Conservation (phyloP, 805 yeast genomes). For the Schwanniomyces pseudopolymorphus region DNA sequence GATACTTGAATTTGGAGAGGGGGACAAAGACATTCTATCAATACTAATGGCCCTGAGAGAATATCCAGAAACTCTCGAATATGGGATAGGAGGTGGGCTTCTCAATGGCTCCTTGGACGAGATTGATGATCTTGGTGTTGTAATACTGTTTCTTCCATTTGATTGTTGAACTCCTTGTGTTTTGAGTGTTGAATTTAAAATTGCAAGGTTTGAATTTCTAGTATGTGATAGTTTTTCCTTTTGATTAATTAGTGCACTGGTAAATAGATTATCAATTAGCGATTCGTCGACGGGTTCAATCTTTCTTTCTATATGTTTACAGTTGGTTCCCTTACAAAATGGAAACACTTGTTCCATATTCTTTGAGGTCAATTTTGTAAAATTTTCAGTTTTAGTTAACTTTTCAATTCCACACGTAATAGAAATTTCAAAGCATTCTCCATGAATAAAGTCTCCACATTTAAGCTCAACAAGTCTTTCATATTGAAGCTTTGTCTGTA, state of each 20-base stretch:
- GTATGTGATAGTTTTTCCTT: slow-evolving; percentile 1
- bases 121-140: not conserved
- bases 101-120: not conserved
- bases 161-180: not conserved
- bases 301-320: not conserved
- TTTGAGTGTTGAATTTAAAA: slow-evolving; percentile 7
- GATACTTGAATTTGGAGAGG: slow-evolving; percentile 20
- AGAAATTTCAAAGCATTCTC: slow-evolving; percentile 49
- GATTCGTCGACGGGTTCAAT: slow-evolving; percentile 8
- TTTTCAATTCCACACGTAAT: slow-evolving; percentile 7
- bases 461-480: slow-evolving; percentile 48
- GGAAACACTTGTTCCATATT: slow-evolving; percentile 6
- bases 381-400: not conserved
- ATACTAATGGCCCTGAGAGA: not conserved
- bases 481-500: slow-evolving; percentile 43
- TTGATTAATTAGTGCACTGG: slow-evolving; percentile 6
- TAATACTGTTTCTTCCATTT: too few species aligned
- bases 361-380: not conserved
- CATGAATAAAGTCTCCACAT: slow-evolving; percentile 60
- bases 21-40: slow-evolving; percentile 9
- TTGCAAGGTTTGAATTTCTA: slow-evolving; percentile 4
- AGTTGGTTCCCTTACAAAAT: slow-evolving; percentile 6
- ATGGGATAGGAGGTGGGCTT: not conserved
- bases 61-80: not conserved
- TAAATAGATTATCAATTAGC: slow-evolving; percentile 5